Evolutionary conservation across 1,284 basidiomycete species (phyloP).

Genomic region (Trichosporon sp.): DNA sequence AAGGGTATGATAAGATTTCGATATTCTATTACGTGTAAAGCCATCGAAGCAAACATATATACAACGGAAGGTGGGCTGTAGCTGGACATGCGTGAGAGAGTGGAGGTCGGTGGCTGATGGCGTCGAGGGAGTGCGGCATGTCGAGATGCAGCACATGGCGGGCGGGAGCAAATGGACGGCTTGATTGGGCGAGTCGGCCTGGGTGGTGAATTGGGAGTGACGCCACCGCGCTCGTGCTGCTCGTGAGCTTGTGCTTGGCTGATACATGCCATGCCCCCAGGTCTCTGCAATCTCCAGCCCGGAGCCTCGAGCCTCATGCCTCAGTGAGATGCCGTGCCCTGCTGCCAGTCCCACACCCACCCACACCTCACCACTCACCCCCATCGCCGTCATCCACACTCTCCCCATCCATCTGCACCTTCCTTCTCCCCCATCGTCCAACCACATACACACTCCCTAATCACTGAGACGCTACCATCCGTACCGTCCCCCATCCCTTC

Average conservation of each 20-base stretch:
- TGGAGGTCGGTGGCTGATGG: not conserved
- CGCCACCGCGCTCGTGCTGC: not conserved
- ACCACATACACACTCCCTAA: not conserved
- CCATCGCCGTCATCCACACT: not conserved
- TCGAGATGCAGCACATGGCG: not conserved
- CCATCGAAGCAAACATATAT: not conserved
- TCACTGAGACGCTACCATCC: not conserved
- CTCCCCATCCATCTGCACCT: not conserved
- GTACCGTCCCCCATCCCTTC: not conserved
- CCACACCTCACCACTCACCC: not conserved
- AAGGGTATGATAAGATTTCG: not conserved
- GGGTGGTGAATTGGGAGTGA: slow-evolving; percentile 1
- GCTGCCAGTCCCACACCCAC: not conserved
- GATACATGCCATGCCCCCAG: not conserved
- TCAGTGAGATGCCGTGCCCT: no score
- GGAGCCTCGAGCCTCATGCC: no score
- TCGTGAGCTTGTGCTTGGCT: not conserved
- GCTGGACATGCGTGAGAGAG: not conserved
- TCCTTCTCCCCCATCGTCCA: not conserved
- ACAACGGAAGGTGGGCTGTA: not conserved
- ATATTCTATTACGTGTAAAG: not conserved
- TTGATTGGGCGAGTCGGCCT: not conserved
- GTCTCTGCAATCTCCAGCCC: no score
- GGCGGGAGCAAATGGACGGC: not conserved
- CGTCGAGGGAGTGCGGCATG: not conserved